Evolutionary conservation across 2,329 filamentous ascomycete species (phyloP).

Genomic region (Herpomyces periplanetae): DNA sequence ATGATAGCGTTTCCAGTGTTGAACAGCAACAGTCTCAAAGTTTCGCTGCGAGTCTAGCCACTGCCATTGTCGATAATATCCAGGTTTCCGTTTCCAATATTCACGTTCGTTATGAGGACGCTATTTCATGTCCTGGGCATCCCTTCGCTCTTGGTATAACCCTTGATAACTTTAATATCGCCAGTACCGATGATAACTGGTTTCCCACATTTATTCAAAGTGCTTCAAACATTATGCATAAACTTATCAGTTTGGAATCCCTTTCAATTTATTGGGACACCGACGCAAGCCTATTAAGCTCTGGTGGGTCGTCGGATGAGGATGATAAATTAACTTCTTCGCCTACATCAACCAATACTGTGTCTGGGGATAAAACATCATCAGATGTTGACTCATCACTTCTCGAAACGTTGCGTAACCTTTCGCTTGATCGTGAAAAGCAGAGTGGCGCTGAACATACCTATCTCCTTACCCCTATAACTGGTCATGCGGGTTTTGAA

Average conservation of each 20-base stretch:
- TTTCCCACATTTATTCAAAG: slow-evolving; percentile 81
- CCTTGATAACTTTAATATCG: slow-evolving; percentile 74
- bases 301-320: slow-evolving; percentile 23
- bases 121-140: slow-evolving; percentile 68
- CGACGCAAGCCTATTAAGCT: slow-evolving; percentile 42
- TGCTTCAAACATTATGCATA: slow-evolving; percentile 44
- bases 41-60: slow-evolving; percentile 73
- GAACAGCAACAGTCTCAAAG: slow-evolving; percentile 93
- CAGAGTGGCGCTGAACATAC: slow-evolving; percentile 22
- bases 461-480: slow-evolving; percentile 83
- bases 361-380: too few relatives aligned
- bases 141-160: slow-evolving; percentile 77
- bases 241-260: slow-evolving; percentile 57
- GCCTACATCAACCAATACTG: too few relatives aligned
- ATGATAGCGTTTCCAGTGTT: slow-evolving; percentile 70
- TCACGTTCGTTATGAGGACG: slow-evolving; percentile 88
- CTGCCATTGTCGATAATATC: slow-evolving; percentile 89
- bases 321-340: too few relatives aligned
- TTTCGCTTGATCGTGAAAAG: slow-evolving; percentile 34
- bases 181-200: slow-evolving; percentile 85
- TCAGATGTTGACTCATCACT: too few relatives aligned
- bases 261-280: slow-evolving; percentile 95
- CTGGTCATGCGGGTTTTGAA: slow-evolving; percentile 67
- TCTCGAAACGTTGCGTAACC: slow-evolving; percentile 29
- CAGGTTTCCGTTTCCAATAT: slow-evolving; percentile 96